Base-by-base conservation (phyloP, 2,329 filamentous ascomycete genomes). In the Ophiocordyceps camponoti-leonardi region DNA sequence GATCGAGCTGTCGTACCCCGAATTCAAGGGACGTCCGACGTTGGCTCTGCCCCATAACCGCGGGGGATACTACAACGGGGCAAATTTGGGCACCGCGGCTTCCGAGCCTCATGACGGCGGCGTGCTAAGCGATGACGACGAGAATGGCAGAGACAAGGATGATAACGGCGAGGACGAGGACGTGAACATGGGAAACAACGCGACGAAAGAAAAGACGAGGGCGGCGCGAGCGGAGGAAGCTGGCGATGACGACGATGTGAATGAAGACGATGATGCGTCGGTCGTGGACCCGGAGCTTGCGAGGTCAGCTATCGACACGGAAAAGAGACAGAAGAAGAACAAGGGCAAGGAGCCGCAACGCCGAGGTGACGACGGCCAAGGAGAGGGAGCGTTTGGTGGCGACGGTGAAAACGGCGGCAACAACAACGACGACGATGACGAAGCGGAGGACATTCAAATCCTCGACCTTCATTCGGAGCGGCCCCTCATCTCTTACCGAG, bases 401-500 rank as follows among this genome's bases (percentile, higher is more conserved):
- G 31, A 31, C 22, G 47, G 50, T 19, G 20, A 18, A 3, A 16
- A 10, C 35, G 16, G 16, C 35, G 16, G 33, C n/a, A n/a, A n/a
- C n/a, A n/a, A n/a, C n/a, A n/a, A n/a, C 6, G 51, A 48, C 37
- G 49, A 31, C 44, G 40, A 33, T 12, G 26, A 39, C 16, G 19
- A 18, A 16, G 11, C 16, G 14, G 57, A 64, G 28, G 63, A 73
- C 37, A 74, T 94, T 6, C 86, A 94, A 56, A 80, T 95, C 44
- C 68, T 92, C n/a, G 86, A 86, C 26, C 70, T 95, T 4, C 83
- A 94, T 60, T 81, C 81, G 1, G 56, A 65, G 2, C 81, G 83
- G 43, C 90, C 90, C 0, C 67, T 94, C 26, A 72, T 94, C 48
- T 82, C 83, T 20, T 93, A 93, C 62, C 74, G 81, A 47, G 83